These are phyloP conservation scores for Tephrocybe rancida DNA, from an alignment of 768 basidiomycete species.

Conservation along the genomic window DNA sequence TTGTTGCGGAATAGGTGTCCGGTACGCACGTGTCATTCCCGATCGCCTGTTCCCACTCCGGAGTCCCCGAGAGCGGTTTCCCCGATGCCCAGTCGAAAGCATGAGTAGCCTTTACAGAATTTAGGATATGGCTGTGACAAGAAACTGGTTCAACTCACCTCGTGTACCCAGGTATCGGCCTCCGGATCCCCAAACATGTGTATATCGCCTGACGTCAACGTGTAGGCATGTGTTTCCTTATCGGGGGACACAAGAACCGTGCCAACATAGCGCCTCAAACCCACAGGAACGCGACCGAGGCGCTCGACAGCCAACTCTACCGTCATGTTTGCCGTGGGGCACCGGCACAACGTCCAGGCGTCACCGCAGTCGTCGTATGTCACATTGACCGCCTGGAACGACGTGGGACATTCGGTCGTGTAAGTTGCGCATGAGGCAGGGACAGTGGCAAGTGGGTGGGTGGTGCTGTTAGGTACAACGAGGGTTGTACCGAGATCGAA, in stretches of 20 bases:
- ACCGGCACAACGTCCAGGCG: conserved; percentile 28
- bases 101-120: conserved; percentile 25
- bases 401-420: conserved; percentile 20
- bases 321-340: conserved; percentile 27
- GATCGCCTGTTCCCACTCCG: conserved; percentile 23
- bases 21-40: conserved; percentile 30
- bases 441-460: conserved; percentile 9
- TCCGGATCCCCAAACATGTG: conserved; percentile 29
- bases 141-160: conserved; percentile 21
- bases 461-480: conserved; percentile 11
- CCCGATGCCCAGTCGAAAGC: conserved; percentile 31
- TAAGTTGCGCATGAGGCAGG: conserved; percentile 17
- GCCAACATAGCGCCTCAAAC: conserved; percentile 29
- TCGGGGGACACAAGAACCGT: conserved; percentile 23
- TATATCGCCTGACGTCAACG: conserved; percentile 31
- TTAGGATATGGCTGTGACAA: neutral
- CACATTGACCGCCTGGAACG: conserved; percentile 25
- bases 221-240: conserved; percentile 26
- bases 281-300: conserved; percentile 31
- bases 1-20: conserved; percentile 27
- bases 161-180: conserved; percentile 32
- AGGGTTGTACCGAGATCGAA: conserved; percentile 21
- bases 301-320: conserved; percentile 26
- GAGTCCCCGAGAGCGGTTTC: conserved; percentile 18
- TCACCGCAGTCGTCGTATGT: conserved; percentile 29